Base-by-base conservation (phyloP, 140 eudicot genomes). In the Flaveria floridana region DNA sequence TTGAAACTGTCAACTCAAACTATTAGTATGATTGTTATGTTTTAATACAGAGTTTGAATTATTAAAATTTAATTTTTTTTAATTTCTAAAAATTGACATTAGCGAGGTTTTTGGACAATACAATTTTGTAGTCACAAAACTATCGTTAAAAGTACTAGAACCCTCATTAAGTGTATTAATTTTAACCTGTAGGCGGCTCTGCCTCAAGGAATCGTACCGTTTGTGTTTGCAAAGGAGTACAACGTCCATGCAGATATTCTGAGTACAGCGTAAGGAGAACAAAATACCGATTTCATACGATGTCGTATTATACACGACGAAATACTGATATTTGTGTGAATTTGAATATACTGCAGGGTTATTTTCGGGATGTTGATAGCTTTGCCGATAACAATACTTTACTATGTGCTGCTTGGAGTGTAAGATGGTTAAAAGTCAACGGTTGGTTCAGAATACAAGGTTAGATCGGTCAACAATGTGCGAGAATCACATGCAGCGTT, bases 121-220 rank as follows among this genome's bases (percentile, higher is more conserved):
- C 1, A 0, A 34, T 34, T 34, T 34, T 34, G 41, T 34, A 34
- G 41, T 5, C 8, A 34, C 41, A 10, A 44, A 44, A 48, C n/a
- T 2, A n/a, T 48, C 1, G 18, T 48, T 48, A 0, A 0, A 12
- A 48, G 14, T 13, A 48, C 1, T 48, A 48, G 6, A 48, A 11
- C 48, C 0, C 28, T 56, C 19, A n/a, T 46, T n/a, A 14, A 64
- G 11, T 10, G 8, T 3, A 28, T 2, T 10, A 15, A 2, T 68
- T 52, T 53, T 0, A 1, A 52, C 26, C 21, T 68, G 44, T 76
- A 94, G 99, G 99, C 99, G 41, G 99, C 99, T 47, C 82, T 94
- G 72, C 99, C 99, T 13, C 99, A 94, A 82, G 99, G 99, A 23
- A 90, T 94, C n/a, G 99, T 94, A 21, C 99, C 99, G 11, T 94